These are phyloP conservation scores for Xerocomus minutiporus DNA, from an alignment of 1,284 basidiomycete genomes.

Conservation along the genomic window DNA sequence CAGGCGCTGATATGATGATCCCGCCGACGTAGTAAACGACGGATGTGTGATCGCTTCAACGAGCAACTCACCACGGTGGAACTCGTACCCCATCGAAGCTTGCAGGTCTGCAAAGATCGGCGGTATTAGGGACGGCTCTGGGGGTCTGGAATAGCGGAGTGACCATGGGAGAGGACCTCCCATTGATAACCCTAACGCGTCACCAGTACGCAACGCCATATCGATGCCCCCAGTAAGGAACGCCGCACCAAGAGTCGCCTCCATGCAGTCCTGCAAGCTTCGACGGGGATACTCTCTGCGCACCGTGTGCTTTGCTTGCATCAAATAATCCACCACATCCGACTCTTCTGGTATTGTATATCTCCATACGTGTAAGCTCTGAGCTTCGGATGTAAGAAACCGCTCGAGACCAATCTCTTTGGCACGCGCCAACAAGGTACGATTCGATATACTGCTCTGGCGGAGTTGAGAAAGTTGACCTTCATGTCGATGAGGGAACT, in stretches of 20 bases:
- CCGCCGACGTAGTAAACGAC: slow-evolving; percentile 54
- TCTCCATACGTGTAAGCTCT: slow-evolving; percentile 57
- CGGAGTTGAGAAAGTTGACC: slow-evolving; percentile 70
- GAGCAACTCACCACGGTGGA: slow-evolving; percentile 58
- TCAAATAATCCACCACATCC: slow-evolving; percentile 25
- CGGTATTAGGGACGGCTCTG: slow-evolving; percentile 36
- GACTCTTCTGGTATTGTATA: slow-evolving; percentile 43
- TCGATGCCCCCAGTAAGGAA: slow-evolving; percentile 67
- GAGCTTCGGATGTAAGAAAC: slow-evolving; percentile 58
- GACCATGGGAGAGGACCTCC: slow-evolving; percentile 65
- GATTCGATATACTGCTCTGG: slow-evolving; percentile 62
- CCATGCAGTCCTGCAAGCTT: slow-evolving; percentile 81
- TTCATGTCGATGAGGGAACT: slow-evolving; percentile 72
- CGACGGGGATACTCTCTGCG: slow-evolving; percentile 51
- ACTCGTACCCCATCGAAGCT: slow-evolving; percentile 63
- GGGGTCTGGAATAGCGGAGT: slow-evolving; percentile 42
- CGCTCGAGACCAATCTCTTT: slow-evolving; percentile 57
- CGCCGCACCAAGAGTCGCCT: slow-evolving; percentile 72
- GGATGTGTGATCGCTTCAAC: slow-evolving; percentile 79
- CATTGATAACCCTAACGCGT: slow-evolving; percentile 61
- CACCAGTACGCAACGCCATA: slow-evolving; percentile 62
- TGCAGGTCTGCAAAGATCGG: slow-evolving; percentile 56
- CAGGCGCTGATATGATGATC: slow-evolving; percentile 72
- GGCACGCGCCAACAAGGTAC: slow-evolving; percentile 61
- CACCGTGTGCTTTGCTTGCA: slow-evolving; percentile 29